Evolutionary conservation across 768 basidiomycete species (phyloP).

Genomic region (Leccinum olivaceopallidum): DNA sequence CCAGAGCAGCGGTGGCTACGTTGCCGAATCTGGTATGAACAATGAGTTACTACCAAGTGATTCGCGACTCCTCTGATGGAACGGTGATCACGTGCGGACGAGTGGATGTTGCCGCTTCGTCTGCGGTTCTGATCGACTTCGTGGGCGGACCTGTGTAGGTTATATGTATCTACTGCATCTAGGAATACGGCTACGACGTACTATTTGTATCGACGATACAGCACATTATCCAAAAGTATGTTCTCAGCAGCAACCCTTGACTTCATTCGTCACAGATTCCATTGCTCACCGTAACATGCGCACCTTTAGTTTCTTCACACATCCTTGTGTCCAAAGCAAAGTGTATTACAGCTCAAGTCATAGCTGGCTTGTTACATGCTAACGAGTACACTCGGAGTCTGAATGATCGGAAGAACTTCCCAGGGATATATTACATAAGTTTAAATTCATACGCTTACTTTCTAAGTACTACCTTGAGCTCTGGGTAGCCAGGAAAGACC

Average conservation of each 20-base stretch:
- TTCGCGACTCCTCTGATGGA: not conserved
- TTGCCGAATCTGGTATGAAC: not conserved
- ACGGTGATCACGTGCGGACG: slow-evolving; percentile 31
- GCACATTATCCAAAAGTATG: not conserved
- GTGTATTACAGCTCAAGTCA: too few species aligned
- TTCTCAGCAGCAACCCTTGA: not conserved
- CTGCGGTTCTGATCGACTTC: slow-evolving; percentile 36
- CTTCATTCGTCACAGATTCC: too few species aligned
- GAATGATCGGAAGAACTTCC: too few species aligned
- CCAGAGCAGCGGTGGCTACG: not conserved
- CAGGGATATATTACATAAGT: too few species aligned
- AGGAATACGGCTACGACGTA: not conserved
- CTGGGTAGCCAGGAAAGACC: too few species aligned
- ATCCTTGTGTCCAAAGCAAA: not conserved
- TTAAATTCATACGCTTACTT: too few species aligned
- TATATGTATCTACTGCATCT: not conserved
- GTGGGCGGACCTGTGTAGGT: not conserved
- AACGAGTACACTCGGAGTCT: too few species aligned
- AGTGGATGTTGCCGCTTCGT: slow-evolving; percentile 39
- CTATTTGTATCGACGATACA: not conserved
- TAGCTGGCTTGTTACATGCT: too few species aligned
- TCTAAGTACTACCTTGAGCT: too few species aligned
- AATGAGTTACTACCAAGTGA: not conserved
- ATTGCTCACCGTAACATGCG: not conserved
- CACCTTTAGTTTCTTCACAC: not conserved